Evolutionary conservation across 139 green algal species (phyloP), one percentile per base, ranked within the genome.

Genomic region (Picochlorum costavermella): DNA sequence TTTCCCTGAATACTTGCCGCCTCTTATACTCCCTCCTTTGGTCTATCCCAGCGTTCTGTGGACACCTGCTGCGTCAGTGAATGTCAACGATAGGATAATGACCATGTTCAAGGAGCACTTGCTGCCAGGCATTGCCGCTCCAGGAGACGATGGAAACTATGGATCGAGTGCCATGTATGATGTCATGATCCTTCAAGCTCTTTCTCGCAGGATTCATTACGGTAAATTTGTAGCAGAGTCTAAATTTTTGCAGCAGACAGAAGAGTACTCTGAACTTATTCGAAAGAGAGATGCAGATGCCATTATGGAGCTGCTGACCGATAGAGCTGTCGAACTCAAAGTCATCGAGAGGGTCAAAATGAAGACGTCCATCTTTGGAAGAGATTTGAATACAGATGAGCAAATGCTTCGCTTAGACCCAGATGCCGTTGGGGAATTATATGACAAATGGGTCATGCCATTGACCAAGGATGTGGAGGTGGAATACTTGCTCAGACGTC

Each of bases 191-290:
- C 56, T 84, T 26, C 91, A 98, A 80, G 89, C 92, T 2, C 80
- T 99, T 25, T 96, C 87, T 33, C 92, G 92, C 69, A 85, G 94
- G 53, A 96, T 99, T 49, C 94, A 99, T 76, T 98, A 96, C 64
- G 94, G 94, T 56, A 96, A 93, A 63, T 99, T 96, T 73, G 92
- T 99, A 23, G 94, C 94, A n/a, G 94, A 99, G 71, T 86, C 90
- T 57, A 99, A 99, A 81, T 99, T 97, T 76, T 71, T 68, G 61
- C 83, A 84, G 25, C 65, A 87, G 50, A 74, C 78, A 16, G 89
- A 88, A 28, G 55, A 86, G 58, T 98, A 97, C 79, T 84, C 63
- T 1, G 30, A 62, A 26, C 74, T 98, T 3, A 92, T 96, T 29
- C 25, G 36, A 14, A 60, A 57, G 6, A 62, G 75, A 28, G 91